Base-by-base conservation (phyloP, 441 rosid species). In the Pelargonium citronellum region DNA sequence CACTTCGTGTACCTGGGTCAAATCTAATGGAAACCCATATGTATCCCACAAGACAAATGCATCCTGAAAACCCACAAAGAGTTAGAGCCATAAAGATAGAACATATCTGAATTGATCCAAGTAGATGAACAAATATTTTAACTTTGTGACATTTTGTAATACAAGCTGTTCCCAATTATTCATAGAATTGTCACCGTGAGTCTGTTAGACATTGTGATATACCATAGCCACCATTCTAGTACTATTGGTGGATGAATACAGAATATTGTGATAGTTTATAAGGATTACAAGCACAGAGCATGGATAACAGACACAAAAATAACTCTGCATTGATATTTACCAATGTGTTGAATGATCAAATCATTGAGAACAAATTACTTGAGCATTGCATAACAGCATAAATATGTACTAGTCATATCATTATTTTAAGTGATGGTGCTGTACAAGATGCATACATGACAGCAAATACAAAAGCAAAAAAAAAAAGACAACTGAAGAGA, bases 31-130 rank as follows among this genome's bases (percentile, higher is more conserved):
- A 82, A 95, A 95, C 73, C 99, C 99, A 84, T 79, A 95, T 19
- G 95, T 95, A 72, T 92, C 98, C 98, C 99, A 92, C 80, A 95
- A 80, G 80, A 92, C 67, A 83, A 95, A 92, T 67, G 98, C 99
- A 79, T 91, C 97, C 98, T 95, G 89, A 81, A 88, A 88, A 75
- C 10, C 67, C 77, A 76, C 34, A 66, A 51, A 8, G 6, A 74
- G 17, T 64, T 69, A 44, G 67, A 69, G 58, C 70, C 15, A 22
- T 17, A 57, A 51, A 57, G 16, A 22, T 57, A 37, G 41, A 37
- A 37, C 7, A 17, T 11, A 57, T 44, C 11, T 44, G 49, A 8
- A 11, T 44, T 44, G 13, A 11, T 9, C 49, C 0, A 44, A 1
- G 49, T 44, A 8, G 49, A 11, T 6, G 16, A 53, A 20, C 4